Evolutionary conservation across 768 basidiomycete species (phyloP).

Genomic region (Mrakia blollopis): DNA sequence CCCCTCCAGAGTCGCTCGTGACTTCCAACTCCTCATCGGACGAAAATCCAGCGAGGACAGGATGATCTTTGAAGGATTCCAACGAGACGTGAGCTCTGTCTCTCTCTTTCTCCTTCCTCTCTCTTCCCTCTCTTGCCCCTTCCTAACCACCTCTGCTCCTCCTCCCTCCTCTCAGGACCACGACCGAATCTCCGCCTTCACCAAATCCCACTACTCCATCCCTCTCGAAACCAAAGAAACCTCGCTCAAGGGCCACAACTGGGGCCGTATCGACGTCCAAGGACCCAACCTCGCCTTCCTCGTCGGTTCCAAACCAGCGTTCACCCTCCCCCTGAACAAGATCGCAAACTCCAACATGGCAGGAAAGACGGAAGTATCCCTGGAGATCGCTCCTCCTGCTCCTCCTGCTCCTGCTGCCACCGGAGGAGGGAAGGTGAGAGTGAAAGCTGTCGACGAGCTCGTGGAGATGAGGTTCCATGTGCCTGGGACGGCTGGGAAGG

Average conservation of each 20-base stretch:
- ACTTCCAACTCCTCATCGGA: constrained; percentile 81
- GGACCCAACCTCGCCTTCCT: constrained; percentile 87
- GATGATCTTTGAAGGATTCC: constrained; percentile 64
- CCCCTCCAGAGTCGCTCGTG: constrained; percentile 63
- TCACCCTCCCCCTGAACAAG: constrained; percentile 76
- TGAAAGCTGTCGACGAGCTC: constrained; percentile 67
- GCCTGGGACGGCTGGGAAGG: constrained; percentile 60
- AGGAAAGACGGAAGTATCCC: constrained; percentile 93
- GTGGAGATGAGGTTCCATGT: constrained; percentile 95
- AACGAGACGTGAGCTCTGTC: constrained; percentile 63
- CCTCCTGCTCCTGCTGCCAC: constrained; percentile 19
- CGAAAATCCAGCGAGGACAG: constrained; percentile 56
- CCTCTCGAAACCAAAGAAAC: constrained; percentile 79
- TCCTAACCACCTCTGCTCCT: neutral
- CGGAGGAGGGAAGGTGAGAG: constrained; percentile 45
- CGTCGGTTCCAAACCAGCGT: constrained; percentile 78
- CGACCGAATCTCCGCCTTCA: constrained; percentile 68
- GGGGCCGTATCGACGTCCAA: constrained; percentile 92
- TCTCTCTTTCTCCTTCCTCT: constrained; percentile 6
- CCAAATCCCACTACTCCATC: constrained; percentile 83
- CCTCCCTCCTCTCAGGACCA: constrained; percentile 56
- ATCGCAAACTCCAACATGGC: constrained; percentile 98
- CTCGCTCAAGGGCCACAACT: constrained; percentile 95
- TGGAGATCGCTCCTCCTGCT: constrained; percentile 63
- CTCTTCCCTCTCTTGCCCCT: neutral